Conservation (phyloP, 495 filamentous ascomycete species). For the Neurospora sublineolata region DNA sequence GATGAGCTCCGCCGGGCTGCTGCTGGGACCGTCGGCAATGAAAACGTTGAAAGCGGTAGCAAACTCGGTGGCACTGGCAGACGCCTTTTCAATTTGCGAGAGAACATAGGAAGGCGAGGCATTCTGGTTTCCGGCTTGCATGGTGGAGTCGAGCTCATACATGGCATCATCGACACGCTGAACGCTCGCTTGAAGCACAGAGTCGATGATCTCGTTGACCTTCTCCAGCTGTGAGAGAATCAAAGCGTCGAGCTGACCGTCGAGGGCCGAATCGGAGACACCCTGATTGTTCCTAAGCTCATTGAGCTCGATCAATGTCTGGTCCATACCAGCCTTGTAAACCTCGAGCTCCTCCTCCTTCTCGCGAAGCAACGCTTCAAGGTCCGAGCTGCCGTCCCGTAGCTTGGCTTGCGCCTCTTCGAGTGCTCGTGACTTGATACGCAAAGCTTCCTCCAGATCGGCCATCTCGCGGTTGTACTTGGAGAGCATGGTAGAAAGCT, state of each 20-base stretch:
- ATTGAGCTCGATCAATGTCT: conserved; percentile 81
- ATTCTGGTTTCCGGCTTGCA: conserved; percentile 98
- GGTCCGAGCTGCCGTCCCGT: conserved; percentile 70
- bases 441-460: conserved; percentile 83
- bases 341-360: conserved; percentile 97
- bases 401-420: conserved; percentile 72
- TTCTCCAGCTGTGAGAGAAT: conserved; percentile 76
- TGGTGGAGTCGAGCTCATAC: conserved; percentile 92
- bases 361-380: conserved; percentile 70
- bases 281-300: conserved; percentile 61
- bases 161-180: conserved; percentile 91
- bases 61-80: conserved; percentile 89
- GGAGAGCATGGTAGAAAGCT: conserved; percentile 84
- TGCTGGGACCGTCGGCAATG: conserved; percentile 92
- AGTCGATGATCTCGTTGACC: conserved; percentile 96
- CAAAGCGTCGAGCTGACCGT: conserved; percentile 82
- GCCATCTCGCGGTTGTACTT: conserved; percentile 97
- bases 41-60: conserved; percentile 96
- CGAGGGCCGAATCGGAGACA: conserved; percentile 68
- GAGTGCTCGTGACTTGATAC: conserved; percentile 76
- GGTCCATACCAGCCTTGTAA: conserved; percentile 93
- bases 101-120: conserved; percentile 92
- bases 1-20: conserved; percentile 82
- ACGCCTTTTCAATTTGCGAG: conserved; percentile 93
- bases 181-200: conserved; percentile 85